Percentiles rank a stretch among this genome's conserved stretches.
phyloP scores from a whole-genome alignment of 257 asterid genomes.

The Solanum habrochaites region DNA sequence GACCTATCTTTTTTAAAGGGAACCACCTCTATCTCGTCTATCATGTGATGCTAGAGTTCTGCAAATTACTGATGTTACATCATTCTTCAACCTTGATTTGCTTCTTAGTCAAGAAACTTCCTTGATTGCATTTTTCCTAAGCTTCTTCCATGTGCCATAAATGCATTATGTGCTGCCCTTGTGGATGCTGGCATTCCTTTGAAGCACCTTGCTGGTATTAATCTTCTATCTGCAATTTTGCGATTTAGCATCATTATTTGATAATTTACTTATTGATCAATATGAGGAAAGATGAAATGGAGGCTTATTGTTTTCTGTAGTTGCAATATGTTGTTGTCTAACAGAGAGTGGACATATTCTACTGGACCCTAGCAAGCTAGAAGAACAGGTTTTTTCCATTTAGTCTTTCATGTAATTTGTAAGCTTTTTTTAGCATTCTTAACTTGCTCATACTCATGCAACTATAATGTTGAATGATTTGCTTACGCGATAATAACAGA shows the following conservation, averaged over 20 bases:
- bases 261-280: neutral
- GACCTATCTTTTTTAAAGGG: neutral
- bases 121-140: slow-evolving; percentile 42
- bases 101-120: slow-evolving; percentile 12
- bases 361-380: slow-evolving; percentile 73
- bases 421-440: neutral
- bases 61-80: neutral
- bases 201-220: slow-evolving; percentile 70
- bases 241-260: neutral
- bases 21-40: neutral
- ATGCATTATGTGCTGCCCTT: slow-evolving; percentile 92
- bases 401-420: neutral
- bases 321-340: slow-evolving; percentile 62
- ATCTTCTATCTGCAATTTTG: neutral
- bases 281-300: neutral
- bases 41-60: neutral
- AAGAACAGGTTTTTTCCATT: slow-evolving; percentile 53
- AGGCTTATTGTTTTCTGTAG: slow-evolving; percentile 22
- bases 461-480: neutral
- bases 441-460: neutral
- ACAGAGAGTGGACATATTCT: slow-evolving; percentile 49
- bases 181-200: slow-evolving; percentile 87
- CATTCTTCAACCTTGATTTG: neutral
- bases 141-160: slow-evolving; percentile 96
- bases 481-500: slow-evolving; percentile 32